phyloP scores from a whole-genome alignment of 2,329 filamentous ascomycete genomes.

The Hymenoscyphus repandus region DNA sequence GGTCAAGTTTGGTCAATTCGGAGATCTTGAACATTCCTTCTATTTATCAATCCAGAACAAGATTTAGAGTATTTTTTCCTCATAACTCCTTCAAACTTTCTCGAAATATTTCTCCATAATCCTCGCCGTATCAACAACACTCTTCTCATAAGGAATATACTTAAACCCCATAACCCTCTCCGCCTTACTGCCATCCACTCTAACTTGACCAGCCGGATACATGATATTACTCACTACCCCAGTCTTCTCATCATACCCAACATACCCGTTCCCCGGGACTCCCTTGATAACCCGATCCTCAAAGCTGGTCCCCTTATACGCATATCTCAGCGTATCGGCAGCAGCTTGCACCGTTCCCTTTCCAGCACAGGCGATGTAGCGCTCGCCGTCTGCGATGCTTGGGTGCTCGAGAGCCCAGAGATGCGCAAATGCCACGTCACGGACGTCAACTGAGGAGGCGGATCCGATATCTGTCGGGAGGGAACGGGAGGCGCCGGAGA shows the following conservation, averaged over 20 bases:
- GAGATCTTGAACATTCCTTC: no score
- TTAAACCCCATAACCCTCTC: slow-evolving; percentile 25
- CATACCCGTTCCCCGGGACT: slow-evolving; percentile 37
- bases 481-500: slow-evolving; percentile 30
- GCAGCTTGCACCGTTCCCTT: slow-evolving; percentile 34
- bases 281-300: slow-evolving; percentile 34
- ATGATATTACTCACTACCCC: slow-evolving; percentile 16
- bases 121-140: slow-evolving; percentile 34
- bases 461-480: slow-evolving; percentile 24
- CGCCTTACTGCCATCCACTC: slow-evolving; percentile 28
- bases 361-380: slow-evolving; percentile 35
- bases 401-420: slow-evolving; percentile 35
- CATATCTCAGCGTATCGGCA: slow-evolving; percentile 37
- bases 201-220: slow-evolving; percentile 14
- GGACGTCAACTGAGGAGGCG: slow-evolving; percentile 37
- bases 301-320: slow-evolving; percentile 32
- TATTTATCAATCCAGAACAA: no score
- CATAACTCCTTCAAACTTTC: not conserved
- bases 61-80: not conserved
- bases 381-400: slow-evolving; percentile 34
- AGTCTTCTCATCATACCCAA: slow-evolving; percentile 21
- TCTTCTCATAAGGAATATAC: slow-evolving; percentile 24
- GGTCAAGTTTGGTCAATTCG: no score
- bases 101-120: slow-evolving; percentile 23
- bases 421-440: slow-evolving; percentile 39